Conservation (phyloP, 257 asterid species). For the Solanum neorickii region DNA sequence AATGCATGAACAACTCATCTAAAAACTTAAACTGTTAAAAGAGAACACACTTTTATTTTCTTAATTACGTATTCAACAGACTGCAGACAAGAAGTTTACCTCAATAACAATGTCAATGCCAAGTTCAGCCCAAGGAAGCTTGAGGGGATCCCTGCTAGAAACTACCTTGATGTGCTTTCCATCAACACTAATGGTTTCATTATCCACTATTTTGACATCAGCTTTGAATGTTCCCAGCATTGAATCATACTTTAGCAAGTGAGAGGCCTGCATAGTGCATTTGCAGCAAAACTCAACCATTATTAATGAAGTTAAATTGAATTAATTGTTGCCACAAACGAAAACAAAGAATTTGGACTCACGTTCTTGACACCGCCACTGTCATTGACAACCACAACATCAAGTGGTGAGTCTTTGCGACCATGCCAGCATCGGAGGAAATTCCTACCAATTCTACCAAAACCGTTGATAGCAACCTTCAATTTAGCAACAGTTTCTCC, state of each 20-base stretch:
- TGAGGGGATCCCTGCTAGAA: slow-evolving; percentile 76
- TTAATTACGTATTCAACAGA: not conserved
- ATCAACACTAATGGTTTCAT: slow-evolving; percentile 76
- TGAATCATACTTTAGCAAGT: slow-evolving; percentile 82
- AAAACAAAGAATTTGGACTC: slow-evolving; percentile 5
- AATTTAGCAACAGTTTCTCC: slow-evolving; percentile 73
- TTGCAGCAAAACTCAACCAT: not conserved
- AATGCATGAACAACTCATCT: not conserved
- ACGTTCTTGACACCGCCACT: slow-evolving; percentile 92
- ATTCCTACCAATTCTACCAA: slow-evolving; percentile 93
- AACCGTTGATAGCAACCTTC: slow-evolving; percentile 89
- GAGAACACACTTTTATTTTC: not conserved
- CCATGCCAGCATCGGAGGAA: slow-evolving; percentile 98
- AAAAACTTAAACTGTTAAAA: not conserved
- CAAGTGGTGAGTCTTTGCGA: slow-evolving; percentile 82
- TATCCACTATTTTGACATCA: slow-evolving; percentile 66
- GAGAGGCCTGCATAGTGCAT: slow-evolving; percentile 55
- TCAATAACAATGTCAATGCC: slow-evolving; percentile 92
- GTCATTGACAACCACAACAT: slow-evolving; percentile 75
- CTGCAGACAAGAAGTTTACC: slow-evolving; percentile 15
- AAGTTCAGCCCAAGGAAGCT: slow-evolving; percentile 91
- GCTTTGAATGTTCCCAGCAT: slow-evolving; percentile 94
- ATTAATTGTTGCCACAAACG: not conserved
- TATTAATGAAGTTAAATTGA: not conserved
- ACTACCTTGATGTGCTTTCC: slow-evolving; percentile 81